phyloP scores from a whole-genome alignment of 2,329 filamentous ascomycete genomes.

The Phialophora verrucosa region DNA sequence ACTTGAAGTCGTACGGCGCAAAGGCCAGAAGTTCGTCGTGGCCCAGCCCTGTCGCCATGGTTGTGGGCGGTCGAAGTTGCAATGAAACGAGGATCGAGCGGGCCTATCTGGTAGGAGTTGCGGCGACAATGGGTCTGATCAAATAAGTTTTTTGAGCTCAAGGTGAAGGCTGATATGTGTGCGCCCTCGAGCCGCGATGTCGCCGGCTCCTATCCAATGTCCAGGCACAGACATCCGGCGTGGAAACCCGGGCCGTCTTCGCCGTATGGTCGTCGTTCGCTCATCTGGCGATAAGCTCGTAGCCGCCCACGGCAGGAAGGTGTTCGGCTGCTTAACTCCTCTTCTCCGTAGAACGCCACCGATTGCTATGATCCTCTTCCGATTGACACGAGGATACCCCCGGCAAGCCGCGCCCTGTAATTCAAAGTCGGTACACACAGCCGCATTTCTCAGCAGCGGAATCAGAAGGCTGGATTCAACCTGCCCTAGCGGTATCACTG shows the following conservation, averaged over 20 bases:
- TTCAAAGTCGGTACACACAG: neutral
- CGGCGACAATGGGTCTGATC: neutral
- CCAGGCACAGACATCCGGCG: neutral
- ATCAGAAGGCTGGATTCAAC: neutral
- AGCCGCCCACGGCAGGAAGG: neutral
- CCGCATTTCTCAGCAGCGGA: neutral
- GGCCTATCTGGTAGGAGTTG: neutral
- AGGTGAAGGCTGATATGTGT: neutral
- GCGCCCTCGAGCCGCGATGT: neutral
- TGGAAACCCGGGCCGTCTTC: neutral
- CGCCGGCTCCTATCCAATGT: neutral
- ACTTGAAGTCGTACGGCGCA: slow-evolving; percentile 20
- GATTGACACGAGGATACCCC: neutral
- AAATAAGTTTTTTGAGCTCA: neutral
- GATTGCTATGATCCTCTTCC: neutral
- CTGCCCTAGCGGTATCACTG: neutral
- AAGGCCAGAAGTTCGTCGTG: slow-evolving; percentile 10
- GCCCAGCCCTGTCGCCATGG: slow-evolving; percentile 19
- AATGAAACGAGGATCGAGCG: neutral
- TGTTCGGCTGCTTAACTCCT: neutral
- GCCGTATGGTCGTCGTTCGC: neutral
- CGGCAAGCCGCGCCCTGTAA: neutral
- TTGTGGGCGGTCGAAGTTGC: neutral
- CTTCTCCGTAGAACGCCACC: neutral
- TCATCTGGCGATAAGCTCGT: neutral